Percentiles rank a stretch among this genome's conserved stretches.
Evolutionary conservation across 768 basidiomycete genomes (phyloP).

Genomic region (Lactarius vividus): DNA sequence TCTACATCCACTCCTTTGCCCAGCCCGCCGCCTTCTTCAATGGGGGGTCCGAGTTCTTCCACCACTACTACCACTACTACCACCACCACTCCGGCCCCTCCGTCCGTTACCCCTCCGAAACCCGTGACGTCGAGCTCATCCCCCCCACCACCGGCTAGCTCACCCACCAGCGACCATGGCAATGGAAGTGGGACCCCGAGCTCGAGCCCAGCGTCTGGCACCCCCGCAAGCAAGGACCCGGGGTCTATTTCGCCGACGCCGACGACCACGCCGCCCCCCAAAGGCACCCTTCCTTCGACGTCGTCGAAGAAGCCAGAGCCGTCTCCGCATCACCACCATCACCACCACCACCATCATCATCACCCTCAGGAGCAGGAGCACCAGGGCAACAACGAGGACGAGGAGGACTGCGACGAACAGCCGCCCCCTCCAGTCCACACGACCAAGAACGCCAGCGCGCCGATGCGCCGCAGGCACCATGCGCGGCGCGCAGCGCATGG

Average conservation of each 20-base stretch:
- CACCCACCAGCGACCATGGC: neutral
- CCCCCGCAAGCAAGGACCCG: neutral
- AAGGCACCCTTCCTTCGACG: too few species aligned
- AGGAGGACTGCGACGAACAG: neutral
- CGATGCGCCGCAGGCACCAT: conserved; percentile 1
- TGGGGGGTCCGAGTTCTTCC: neutral
- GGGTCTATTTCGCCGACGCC: neutral
- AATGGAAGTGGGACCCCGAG: neutral
- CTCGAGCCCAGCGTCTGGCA: neutral
- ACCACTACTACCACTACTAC: neutral
- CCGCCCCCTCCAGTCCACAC: neutral
- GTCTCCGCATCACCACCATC: too few species aligned
- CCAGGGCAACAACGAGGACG: neutral
- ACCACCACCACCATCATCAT: neutral
- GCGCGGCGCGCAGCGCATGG: neutral
- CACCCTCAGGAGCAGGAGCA: neutral
- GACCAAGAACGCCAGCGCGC: neutral
- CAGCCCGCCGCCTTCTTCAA: neutral
- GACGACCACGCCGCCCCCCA: too few species aligned
- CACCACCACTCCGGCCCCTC: neutral
- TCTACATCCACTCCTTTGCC: neutral
- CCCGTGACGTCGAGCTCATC: neutral
- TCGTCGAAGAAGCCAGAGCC: too few species aligned
- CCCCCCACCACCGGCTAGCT: neutral
- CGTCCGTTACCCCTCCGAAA: neutral